phyloP scores from a whole-genome alignment of 495 filamentous ascomycete species.

The Aspergillus asperescens region DNA sequence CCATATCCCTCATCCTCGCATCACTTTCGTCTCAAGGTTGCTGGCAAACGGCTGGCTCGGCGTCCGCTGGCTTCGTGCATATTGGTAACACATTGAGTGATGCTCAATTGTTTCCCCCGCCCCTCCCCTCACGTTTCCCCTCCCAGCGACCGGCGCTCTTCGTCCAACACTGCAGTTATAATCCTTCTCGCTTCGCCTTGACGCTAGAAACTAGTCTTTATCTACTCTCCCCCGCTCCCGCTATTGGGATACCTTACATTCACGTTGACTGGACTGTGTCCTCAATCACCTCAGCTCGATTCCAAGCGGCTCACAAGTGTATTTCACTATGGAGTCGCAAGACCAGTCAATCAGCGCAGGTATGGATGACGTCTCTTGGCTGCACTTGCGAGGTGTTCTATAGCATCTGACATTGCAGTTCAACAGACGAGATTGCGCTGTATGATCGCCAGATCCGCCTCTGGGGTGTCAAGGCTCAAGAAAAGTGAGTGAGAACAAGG shows the following conservation, averaged over 20 bases:
- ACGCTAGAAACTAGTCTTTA: background rate
- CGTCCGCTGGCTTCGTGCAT: conserved; percentile 3
- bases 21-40: background rate
- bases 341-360: conserved; percentile 51
- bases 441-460: conserved; percentile 98
- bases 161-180: background rate
- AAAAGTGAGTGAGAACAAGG: conserved; percentile 46
- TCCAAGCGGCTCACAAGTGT: background rate
- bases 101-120: background rate
- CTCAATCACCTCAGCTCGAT: background rate
- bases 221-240: background rate
- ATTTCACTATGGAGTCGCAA: conserved; percentile 28
- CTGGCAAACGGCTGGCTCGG: background rate
- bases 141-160: background rate
- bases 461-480: conserved; percentile 94
- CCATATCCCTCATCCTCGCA: background rate
- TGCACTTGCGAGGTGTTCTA: background rate
- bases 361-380: conserved; percentile 15
- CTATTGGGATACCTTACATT: background rate
- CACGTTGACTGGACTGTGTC: background rate
- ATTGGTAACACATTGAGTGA: conserved; percentile 5
- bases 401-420: conserved; percentile 6
- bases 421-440: conserved; percentile 86
- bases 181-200: background rate
- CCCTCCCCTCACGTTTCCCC: background rate